Base-by-base conservation (phyloP, 2,329 filamentous ascomycete genomes). In the Pestalotiopsis sp. region DNA sequence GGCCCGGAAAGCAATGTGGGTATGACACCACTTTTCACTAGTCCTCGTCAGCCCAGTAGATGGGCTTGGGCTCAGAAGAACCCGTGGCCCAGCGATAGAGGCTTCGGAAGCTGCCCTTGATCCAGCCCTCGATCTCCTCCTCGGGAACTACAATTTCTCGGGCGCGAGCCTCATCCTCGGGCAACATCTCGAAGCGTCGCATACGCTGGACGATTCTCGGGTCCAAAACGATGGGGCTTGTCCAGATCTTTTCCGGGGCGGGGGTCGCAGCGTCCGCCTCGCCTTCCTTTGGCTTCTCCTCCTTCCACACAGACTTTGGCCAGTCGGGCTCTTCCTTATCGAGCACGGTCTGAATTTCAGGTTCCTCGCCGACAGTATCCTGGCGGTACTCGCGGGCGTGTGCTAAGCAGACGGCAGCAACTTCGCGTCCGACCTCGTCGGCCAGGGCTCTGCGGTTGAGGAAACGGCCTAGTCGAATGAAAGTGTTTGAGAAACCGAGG, bases 401-500 rank as follows among this genome's bases (percentile, higher is more conserved):
- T 67, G 85, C 89, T 49, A 98, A 89, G 69, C 97, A 95, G 45
- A 92, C 90, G 45, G 94, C 92, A 0, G 95, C 95, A 20, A 97
- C 94, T 72, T 98, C 90, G 57, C 93, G 91, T 65, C 96, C 96
- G 70, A 98, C 90, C 60, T 91, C 87, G 77, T 99, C 95, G 71
- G 95, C 95, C n/a, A 97, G 86, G 71, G 89, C 83, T 67, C 96
- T 92, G 70, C 92, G 91, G 79, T 92, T 97, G 70, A 99, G 85
- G 86, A 95, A 99, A 72, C 96, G 92, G 77, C 92, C 92, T 70
- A 98, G 86, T 70, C 96, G 91, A 72, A 91, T 92, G 0, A 94
- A 93, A 2, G 95, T 98, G 82, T 96, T 95, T 71, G 93, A 84
- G 84, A 99, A 97, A 70, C 96, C 96, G 38, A 99, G 91, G 69